Conservation (phyloP, 2,329 filamentous ascomycete genomes). For the Trichothecium sympodiale region DNA sequence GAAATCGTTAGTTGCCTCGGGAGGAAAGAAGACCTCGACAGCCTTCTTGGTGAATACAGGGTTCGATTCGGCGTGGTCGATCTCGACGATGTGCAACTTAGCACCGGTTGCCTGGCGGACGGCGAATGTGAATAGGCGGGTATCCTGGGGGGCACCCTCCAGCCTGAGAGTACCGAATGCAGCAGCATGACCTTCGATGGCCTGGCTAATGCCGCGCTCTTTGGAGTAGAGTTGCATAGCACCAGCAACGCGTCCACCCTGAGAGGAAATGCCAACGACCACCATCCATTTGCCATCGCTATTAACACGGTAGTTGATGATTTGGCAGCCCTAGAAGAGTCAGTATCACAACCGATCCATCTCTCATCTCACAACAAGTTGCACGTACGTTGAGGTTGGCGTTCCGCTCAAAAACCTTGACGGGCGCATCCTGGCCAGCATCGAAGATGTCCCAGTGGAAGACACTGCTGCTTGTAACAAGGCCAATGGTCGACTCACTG, state of each 20-base stretch:
- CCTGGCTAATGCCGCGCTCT: constrained; percentile 92
- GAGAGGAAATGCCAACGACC: constrained; percentile 88
- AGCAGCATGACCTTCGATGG: constrained; percentile 94
- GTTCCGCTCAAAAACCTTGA: constrained; percentile 92
- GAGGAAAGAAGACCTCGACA: constrained; percentile 94
- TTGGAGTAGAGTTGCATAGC: constrained; percentile 96
- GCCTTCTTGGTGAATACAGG: constrained; percentile 89
- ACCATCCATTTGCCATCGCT: constrained; percentile 98
- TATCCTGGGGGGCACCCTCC: constrained; percentile 80
- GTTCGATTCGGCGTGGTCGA: constrained; percentile 85
- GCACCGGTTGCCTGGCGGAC: constrained; percentile 82
- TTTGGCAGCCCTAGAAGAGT: constrained; percentile 72
- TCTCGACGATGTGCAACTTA: constrained; percentile 95
- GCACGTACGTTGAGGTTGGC: constrained; percentile 68
- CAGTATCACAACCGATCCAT: constrained; percentile 7
- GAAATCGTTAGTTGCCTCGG: constrained; percentile 93
- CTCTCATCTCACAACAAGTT: not conserved
- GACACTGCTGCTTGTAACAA: constrained; percentile 83
- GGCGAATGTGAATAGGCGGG: constrained; percentile 94
- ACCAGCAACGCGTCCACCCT: constrained; percentile 86
- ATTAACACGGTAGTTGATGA: constrained; percentile 98
- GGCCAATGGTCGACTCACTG: constrained; percentile 74
- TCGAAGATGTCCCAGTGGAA: constrained; percentile 99
- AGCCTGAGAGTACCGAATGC: constrained; percentile 83
- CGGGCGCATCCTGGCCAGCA: constrained; percentile 61